phyloP scores from a whole-genome alignment of 495 filamentous ascomycete genomes.

The Evernia prunastri region DNA sequence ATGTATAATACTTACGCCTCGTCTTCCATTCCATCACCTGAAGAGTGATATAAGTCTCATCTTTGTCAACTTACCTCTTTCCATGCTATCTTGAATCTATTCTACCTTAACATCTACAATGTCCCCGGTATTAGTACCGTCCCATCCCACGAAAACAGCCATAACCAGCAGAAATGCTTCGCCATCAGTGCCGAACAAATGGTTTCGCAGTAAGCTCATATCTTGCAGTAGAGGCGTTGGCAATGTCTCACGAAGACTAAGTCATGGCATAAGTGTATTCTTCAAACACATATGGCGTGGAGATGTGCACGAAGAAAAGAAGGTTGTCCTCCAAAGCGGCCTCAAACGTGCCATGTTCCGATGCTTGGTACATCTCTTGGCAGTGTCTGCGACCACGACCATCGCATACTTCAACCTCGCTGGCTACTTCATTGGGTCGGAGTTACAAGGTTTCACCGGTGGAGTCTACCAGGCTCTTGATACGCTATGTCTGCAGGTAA shows the following conservation, averaged over 20 bases:
- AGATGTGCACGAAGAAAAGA: not conserved
- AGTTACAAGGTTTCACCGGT: conserved; percentile 12
- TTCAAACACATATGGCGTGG: not conserved
- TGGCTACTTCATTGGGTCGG: conserved; percentile 11
- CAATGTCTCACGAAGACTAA: not conserved
- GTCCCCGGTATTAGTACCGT: too few species aligned
- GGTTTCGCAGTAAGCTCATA: not conserved
- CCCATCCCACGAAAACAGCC: not conserved
- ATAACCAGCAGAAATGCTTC: not conserved
- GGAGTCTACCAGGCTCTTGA: conserved; percentile 12
- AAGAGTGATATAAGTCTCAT: too few species aligned
- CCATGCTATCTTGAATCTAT: too few species aligned
- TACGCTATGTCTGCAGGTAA: conserved; percentile 15
- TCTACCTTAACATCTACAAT: too few species aligned
- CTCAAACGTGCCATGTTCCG: conserved; percentile 5
- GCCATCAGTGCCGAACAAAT: not conserved
- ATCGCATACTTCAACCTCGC: conserved; percentile 15
- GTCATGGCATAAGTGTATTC: not conserved
- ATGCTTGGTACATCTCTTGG: conserved; percentile 17
- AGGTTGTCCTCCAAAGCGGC: conserved; percentile 10
- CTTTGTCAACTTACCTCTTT: too few species aligned
- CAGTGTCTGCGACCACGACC: conserved; percentile 12
- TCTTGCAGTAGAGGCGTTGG: not conserved
- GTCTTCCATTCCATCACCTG: too few species aligned
- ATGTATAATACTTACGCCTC: too few species aligned